These are phyloP conservation scores for Nakaseomyces bracarensis DNA, from an alignment of 1,139 yeast species.

Conservation along the genomic window DNA sequence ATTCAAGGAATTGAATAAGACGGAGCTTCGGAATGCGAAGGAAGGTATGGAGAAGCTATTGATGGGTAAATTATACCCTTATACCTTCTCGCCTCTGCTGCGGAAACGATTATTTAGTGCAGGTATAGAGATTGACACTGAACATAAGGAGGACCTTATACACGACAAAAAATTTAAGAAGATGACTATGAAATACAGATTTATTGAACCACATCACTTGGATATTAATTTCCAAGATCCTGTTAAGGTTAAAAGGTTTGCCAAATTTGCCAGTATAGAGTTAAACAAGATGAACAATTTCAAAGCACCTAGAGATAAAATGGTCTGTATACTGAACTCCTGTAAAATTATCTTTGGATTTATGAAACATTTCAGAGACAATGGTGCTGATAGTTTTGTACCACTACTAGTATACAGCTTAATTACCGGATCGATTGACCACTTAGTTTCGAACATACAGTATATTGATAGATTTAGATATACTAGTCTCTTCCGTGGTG, in stretches of 20 bases:
- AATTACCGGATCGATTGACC: conserved; percentile 54
- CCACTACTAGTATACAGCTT: conserved; percentile 79
- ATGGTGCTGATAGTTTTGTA: conserved; percentile 87
- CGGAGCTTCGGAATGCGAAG: conserved; percentile 60
- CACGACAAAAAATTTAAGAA: conserved; percentile 49
- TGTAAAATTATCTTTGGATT: conserved; percentile 89
- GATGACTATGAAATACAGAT: conserved; percentile 58
- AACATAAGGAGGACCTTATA: conserved; percentile 53
- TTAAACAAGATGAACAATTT: conserved; percentile 69
- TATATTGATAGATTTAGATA: conserved; percentile 81
- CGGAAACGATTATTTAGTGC: conserved; percentile 31
- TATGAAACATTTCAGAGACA: conserved; percentile 55
- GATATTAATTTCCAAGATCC: conserved; percentile 45
- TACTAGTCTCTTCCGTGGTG: conserved; percentile 72
- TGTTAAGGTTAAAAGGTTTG: conserved; percentile 47
- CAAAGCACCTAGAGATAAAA: conserved; percentile 90
- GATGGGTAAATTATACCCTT: conserved; percentile 75
- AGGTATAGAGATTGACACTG: conserved; percentile 34
- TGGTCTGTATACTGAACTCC: conserved; percentile 81
- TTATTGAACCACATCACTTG: conserved; percentile 73
- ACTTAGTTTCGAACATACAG: conserved; percentile 65
- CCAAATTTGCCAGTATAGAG: conserved; percentile 63
- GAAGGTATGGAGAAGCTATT: conserved; percentile 91
- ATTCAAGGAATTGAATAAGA: conserved; percentile 55
- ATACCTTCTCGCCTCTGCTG: conserved; percentile 76